Conservation (phyloP, 1,284 basidiomycete species). For the Pterula multifida region DNA sequence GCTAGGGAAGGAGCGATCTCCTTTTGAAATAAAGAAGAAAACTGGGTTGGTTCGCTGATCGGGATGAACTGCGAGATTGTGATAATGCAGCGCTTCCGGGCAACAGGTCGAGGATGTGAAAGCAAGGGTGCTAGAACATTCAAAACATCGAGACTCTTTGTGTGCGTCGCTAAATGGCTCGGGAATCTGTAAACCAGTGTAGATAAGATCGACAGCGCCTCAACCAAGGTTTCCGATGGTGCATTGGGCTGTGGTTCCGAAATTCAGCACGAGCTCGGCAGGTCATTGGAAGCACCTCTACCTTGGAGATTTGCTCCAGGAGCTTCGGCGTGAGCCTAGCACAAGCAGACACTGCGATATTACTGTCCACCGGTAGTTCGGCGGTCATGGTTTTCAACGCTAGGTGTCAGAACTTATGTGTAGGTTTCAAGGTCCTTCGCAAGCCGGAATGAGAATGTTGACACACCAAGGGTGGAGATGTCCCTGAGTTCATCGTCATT, state of each 20-base stretch:
- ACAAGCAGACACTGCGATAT: conserved; percentile 70
- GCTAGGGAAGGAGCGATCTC: conserved; percentile 54
- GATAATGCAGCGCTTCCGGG: conserved; percentile 83
- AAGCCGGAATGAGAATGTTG: conserved; percentile 15
- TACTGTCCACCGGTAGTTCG: conserved; percentile 74
- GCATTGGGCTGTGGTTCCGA: conserved; percentile 38
- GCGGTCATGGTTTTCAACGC: conserved; percentile 92
- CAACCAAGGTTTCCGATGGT: conserved; percentile 77
- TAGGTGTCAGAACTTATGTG: no score
- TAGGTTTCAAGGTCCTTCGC: neutral
- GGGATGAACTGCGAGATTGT: conserved; percentile 77
- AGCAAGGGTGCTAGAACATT: conserved; percentile 68
- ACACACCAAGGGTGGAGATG: conserved; percentile 90
- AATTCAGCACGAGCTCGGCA: conserved; percentile 3
- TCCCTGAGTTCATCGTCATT: conserved; percentile 87
- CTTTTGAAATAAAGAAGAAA: conserved; percentile 39
- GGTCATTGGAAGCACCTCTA: conserved; percentile 22
- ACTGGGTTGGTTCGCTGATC: conserved; percentile 44
- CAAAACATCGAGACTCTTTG: conserved; percentile 48
- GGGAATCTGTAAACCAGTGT: conserved; percentile 88
- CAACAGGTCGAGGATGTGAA: conserved; percentile 65
- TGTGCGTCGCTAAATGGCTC: conserved; percentile 46
- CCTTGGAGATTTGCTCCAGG: conserved; percentile 65
- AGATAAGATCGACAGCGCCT: conserved; percentile 83
- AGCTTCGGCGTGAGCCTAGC: conserved; percentile 81